Conservation (phyloP, 1,284 basidiomycete species). For the Puccinia polysora region DNA sequence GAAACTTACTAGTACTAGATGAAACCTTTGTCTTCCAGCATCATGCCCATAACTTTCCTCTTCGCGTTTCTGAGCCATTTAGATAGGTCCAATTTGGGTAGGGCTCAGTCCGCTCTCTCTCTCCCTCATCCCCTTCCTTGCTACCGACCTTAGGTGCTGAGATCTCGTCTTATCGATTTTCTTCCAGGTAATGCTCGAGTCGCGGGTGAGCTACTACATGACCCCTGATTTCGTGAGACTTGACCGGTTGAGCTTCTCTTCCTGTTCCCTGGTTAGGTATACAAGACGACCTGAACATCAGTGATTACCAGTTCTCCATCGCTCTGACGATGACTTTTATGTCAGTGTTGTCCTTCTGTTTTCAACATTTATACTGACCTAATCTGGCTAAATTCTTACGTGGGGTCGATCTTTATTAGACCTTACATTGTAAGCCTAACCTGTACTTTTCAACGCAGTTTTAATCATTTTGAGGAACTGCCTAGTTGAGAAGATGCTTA, state of each 20-base stretch:
- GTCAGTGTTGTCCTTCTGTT: neutral
- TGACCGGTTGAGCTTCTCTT: neutral
- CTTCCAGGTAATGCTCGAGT: constrained; percentile 38
- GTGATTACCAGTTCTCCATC: constrained; percentile 32
- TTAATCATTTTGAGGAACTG: no score
- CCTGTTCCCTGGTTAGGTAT: constrained; percentile 2
- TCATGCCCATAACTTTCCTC: constrained; percentile 24
- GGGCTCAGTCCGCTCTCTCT: neutral
- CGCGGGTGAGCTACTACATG: constrained; percentile 39
- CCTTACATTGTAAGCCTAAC: constrained; percentile 32
- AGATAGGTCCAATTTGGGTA: constrained; percentile 39
- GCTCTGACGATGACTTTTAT: constrained; percentile 38
- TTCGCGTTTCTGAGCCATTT: constrained; percentile 42
- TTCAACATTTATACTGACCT: neutral
- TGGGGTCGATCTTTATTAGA: neutral
- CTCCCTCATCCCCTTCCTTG: neutral
- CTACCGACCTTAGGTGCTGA: neutral
- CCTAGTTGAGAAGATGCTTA: no score
- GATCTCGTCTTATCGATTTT: neutral
- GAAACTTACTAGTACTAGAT: no score
- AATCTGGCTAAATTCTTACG: neutral
- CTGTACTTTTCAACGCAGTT: no score
- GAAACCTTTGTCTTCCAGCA: neutral
- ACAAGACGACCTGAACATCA: constrained; percentile 29
- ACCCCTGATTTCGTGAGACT: neutral